Base-by-base conservation (phyloP, 163 green algal genomes). In the Smithsoniella earleae region DNA sequence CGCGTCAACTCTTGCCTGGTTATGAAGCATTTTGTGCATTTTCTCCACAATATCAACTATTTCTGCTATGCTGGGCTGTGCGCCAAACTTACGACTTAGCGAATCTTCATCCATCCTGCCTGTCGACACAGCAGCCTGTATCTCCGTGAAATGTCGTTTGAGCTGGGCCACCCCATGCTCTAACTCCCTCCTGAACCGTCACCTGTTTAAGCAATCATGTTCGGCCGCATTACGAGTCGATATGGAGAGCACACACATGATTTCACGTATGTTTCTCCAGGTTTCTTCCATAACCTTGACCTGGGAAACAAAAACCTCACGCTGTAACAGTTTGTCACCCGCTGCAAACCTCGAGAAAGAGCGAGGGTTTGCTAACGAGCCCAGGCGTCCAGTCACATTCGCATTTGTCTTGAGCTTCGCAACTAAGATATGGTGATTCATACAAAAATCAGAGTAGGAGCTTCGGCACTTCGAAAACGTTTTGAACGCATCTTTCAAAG, bases 241-340 rank as follows among this genome's bases (percentile, higher is more conserved):
- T 16, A 18, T 16, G 43, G 43, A 27, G 6, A 34, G 58, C 5
- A 6, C 58, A 36, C 25, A 69, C 58, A 69, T 43, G n/a, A 33
- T 28, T 38, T 69, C 58, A 4, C 6, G 58, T 16, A 33, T 34
- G 22, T 16, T 31, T 34, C 43, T 5, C 58, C 58, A 69, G 31
- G 58, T 69, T 22, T 16, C 34, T n/a, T 69, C 58, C 6, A 69
- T 5, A 3, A 38, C 58, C 25, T 69, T 69, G n/a, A 69, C 30
- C 58, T 69, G 58, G 25, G n/a, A 5, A 28, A 4, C 6, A 43
- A n/a, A 69, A 38, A 69, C 58, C 2, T 45, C 25, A 43, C 31
- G 1, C 8, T 64, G 49, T 64, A 64, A 27, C 25, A 10, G 31
- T 25, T 25, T 1, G 49, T 64, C 49, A 64, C 25, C 31, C 16